A percentile compares a stretch with the other conserved stretches of the same genome.
phyloP scores from a whole-genome alignment of 1,284 basidiomycete genomes.

The Rhodotorula sp. region DNA sequence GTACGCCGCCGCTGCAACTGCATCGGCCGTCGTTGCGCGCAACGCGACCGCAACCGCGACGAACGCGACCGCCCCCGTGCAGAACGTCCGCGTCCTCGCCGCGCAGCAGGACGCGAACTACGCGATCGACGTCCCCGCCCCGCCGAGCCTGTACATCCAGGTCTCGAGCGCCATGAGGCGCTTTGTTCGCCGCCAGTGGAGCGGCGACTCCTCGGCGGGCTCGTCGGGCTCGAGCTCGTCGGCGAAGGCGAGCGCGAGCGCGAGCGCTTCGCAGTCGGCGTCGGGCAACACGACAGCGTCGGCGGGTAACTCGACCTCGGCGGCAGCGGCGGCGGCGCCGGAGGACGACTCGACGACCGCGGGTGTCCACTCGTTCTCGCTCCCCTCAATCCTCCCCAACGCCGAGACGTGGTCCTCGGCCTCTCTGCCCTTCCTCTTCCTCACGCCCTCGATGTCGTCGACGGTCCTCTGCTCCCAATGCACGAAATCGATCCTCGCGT shows the following conservation, averaged over 20 bases:
- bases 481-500: slow-evolving; percentile 69
- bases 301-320: slow-evolving; percentile 7
- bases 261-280: too few species aligned
- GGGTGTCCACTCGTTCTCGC: slow-evolving; percentile 27
- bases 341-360: slow-evolving; percentile 22
- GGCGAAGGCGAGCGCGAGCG: slow-evolving; percentile 1
- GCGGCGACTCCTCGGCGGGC: neutral
- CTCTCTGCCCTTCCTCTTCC: slow-evolving; percentile 79
- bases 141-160: slow-evolving; percentile 29
- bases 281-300: slow-evolving; percentile 34
- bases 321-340: neutral
- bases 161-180: slow-evolving; percentile 13
- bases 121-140: slow-evolving; percentile 20
- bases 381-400: slow-evolving; percentile 62
- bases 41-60: neutral
- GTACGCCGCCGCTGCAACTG: slow-evolving; percentile 7
- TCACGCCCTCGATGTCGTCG: slow-evolving; percentile 59
- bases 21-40: neutral
- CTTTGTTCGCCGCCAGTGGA: slow-evolving; percentile 11
- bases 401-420: slow-evolving; percentile 62
- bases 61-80: neutral
- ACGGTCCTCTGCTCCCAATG: slow-evolving; percentile 73
- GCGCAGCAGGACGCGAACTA: neutral
- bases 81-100: slow-evolving; percentile 20
- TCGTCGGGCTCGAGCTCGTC: neutral